Conservation (phyloP, 2,329 filamentous ascomycete genomes). For the Thelonectria blattea region DNA sequence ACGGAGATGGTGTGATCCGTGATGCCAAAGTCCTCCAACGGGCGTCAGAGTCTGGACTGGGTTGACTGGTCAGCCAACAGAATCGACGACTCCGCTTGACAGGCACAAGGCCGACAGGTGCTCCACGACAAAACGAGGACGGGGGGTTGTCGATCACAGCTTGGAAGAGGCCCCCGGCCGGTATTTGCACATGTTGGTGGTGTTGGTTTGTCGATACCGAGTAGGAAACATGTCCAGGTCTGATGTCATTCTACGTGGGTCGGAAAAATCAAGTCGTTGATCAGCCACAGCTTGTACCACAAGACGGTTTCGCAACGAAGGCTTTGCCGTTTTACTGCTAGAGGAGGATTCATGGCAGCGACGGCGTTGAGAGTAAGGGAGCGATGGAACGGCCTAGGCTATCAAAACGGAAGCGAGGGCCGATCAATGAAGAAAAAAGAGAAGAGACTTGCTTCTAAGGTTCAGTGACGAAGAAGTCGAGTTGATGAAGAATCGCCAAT, state of each 20-base stretch:
- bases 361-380: neutral
- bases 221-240: neutral
- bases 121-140: neutral
- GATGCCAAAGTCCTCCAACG: neutral
- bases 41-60: neutral
- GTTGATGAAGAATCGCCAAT: neutral
- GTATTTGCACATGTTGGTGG: neutral
- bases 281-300: neutral
- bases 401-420: neutral
- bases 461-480: neutral
- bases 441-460: neutral
- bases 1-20: neutral
- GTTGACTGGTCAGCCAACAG: neutral
- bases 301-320: neutral
- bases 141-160: neutral
- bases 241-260: constrained; percentile 18
- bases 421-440: neutral
- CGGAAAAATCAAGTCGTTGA: neutral
- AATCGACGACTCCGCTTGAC: neutral
- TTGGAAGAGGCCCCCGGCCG: neutral
- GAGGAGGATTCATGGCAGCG: neutral
- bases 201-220: neutral
- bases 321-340: neutral
- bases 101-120: neutral
- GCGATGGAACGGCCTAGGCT: neutral